Base-by-base conservation (phyloP, 2,329 filamentous ascomycete genomes). In the Phaeosphaeriaceae sp. region DNA sequence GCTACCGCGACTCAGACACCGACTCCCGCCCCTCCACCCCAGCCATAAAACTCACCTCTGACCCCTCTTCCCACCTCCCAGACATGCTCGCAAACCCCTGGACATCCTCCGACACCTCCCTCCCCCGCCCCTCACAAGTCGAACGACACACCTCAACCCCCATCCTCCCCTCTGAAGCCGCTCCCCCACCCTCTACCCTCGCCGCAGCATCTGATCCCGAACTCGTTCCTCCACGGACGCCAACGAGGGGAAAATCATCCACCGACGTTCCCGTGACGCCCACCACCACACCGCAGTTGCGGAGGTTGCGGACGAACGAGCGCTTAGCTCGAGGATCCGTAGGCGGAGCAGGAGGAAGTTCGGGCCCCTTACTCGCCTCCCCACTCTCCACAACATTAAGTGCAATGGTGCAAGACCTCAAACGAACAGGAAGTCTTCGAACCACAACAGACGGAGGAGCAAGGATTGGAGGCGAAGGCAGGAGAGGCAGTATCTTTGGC, bases 351-450 rank as follows among this genome's bases (percentile, higher is more conserved):
- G n/a, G n/a, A n/a, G 30, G 30, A 35, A 35, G 30, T 35, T 82
- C 81, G 2, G 82, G 81, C 2, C 84, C 89, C 40, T 79, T 90
- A 40, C 81, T 90, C 4, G 82, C 88, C 1, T 84, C 85, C 28
- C 87, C 89, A 0, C 79, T 91, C 1, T 88, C 85, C 1, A 84
- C 83, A 1, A 85, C 84, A 0, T 79, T 91, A 17, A 86, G 82
- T 69, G 88, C 85, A 1, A 85, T 91, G 49, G 86, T 91, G 6
- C 88, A 88, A 9, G 88, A 91, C 63, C 84, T 87, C 22, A 79
- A 90, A 24, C 83, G 87, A n/a, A 83, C 86, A 17, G 85, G 86
- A 15, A 62, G 56, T 48, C 17, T 69, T n/a, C n/a, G n/a, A n/a
- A n/a, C n/a, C n/a, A n/a, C n/a, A n/a, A n/a, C n/a, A n/a, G n/a